Conservation (phyloP, 495 filamentous ascomycete species). For the Elaphomyces granulatus region DNA sequence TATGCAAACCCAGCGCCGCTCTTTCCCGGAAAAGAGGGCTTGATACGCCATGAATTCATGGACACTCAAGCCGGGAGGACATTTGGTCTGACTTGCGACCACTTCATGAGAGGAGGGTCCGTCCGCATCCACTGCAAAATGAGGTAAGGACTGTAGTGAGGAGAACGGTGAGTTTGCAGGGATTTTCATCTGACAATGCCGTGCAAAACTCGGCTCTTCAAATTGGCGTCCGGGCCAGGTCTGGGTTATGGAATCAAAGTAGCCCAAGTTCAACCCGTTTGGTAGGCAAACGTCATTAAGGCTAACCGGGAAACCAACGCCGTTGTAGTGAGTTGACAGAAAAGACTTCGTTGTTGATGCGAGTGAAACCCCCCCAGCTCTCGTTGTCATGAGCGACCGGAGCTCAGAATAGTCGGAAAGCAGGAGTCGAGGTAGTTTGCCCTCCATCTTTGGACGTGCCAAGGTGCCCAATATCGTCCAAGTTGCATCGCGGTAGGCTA, state of each 20-base stretch:
- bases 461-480: conserved; percentile 32
- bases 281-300: conserved; percentile 10
- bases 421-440: too few relatives aligned
- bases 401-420: too few relatives aligned
- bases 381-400: too few relatives aligned
- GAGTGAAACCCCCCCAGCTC: conserved; percentile 2
- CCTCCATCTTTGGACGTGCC: too few relatives aligned
- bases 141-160: conserved; percentile 6
- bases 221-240: conserved; percentile 20
- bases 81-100: conserved; percentile 27
- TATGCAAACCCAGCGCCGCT: conserved; percentile 38
- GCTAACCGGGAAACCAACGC: conserved; percentile 13
- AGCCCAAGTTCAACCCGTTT: conserved; percentile 8
- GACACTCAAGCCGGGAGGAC: conserved; percentile 27
- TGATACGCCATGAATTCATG: conserved; percentile 39
- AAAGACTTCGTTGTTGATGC: conserved; percentile 34
- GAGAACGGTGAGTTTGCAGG: conserved; percentile 14
- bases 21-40: conserved; percentile 26
- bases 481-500: conserved; percentile 39
- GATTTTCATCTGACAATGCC: conserved; percentile 22
- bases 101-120: conserved; percentile 24
- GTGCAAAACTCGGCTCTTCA: conserved; percentile 20
- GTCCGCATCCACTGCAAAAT: conserved; percentile 7
- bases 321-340: conserved; percentile 25
- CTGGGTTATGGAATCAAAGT: conserved; percentile 11